These are phyloP conservation scores for Boletus rubroflammeus DNA, from an alignment of 768 basidiomycete genomes.

Conservation along the genomic window DNA sequence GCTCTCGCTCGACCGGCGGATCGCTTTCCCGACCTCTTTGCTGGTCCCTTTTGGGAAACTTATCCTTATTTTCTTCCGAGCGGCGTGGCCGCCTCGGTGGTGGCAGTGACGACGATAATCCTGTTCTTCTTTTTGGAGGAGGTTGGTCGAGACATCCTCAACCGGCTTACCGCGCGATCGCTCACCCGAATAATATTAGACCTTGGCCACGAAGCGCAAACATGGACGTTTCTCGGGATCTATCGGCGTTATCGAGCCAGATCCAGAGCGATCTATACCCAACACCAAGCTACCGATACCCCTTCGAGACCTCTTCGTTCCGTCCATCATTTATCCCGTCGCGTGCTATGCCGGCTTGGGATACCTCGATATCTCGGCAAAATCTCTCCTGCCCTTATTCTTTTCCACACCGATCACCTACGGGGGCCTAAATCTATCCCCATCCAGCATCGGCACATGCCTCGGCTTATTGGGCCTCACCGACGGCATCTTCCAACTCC, in stretches of 20 bases:
- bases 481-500: slow-evolving; percentile 37
- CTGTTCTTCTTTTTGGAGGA: slow-evolving; percentile 52
- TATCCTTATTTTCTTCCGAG: slow-evolving; percentile 67
- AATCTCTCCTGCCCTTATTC: slow-evolving; percentile 39
- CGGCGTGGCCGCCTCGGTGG: slow-evolving; percentile 52
- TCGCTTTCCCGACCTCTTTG: slow-evolving; percentile 46
- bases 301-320: slow-evolving; percentile 36
- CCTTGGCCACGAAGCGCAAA: slow-evolving; percentile 9
- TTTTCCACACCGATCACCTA: slow-evolving; percentile 36
- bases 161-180: background rate
- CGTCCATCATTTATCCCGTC: slow-evolving; percentile 33
- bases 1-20: slow-evolving; percentile 51
- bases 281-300: slow-evolving; percentile 34
- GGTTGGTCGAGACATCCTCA: slow-evolving; percentile 23
- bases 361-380: slow-evolving; percentile 38
- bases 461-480: slow-evolving; percentile 36
- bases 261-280: slow-evolving; percentile 4
- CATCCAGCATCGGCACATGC: slow-evolving; percentile 37
- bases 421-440: slow-evolving; percentile 37
- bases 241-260: background rate
- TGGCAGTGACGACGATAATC: slow-evolving; percentile 42
- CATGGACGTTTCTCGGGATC: background rate
- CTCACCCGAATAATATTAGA: slow-evolving; percentile 10
- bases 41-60: slow-evolving; percentile 43
- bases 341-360: slow-evolving; percentile 33